Base-by-base conservation (phyloP, 805 yeast species). In the Isabelozyma pseudorhagii region DNA sequence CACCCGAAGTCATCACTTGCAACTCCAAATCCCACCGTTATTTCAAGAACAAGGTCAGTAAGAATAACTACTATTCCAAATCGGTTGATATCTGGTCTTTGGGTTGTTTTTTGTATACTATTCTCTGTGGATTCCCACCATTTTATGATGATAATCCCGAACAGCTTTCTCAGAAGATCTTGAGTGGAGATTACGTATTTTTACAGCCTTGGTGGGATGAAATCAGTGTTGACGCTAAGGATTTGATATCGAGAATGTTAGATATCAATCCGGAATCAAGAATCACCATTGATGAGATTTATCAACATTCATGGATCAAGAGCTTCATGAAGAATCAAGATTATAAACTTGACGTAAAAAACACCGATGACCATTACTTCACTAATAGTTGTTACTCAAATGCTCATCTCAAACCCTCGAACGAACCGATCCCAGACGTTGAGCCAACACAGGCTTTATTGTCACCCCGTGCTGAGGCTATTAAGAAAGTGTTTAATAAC, bases 171-270 rank as follows among this genome's bases (percentile, higher is more conserved):
- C 77, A 77, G 48, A 88, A 87, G 63, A 89, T 87, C 31, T 74
- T 87, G 10, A 75, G 74, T 44, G 96, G 94, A 36, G 84, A 87
- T 49, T 88, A 79, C 65, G 79, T 81, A n/a, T 88, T 87, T 62
- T 71, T 88, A 47, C 71, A 79, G 51, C 96, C 96, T 1, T 88
- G 96, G 96, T 88, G 94, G 89, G 94, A 87, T 66, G 96, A 88
- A 62, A 85, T 88, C 36, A 77, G 85, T 46, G 67, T 63, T 39
- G 89, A 83, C 38, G 92, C 91, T 27, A 88, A 87, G 60, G 78
- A 79, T 57, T 77, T 88, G 58, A 88, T 88, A 11, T 67, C 79
- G 4, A 82, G 80, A 58, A 74, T 88, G 64, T 71, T 88, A 54
- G 84, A 85, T 27, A 86, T 85, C 13, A 83, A 88, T 62, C 92